Evolutionary conservation across 2,329 filamentous ascomycete species (phyloP).

Genomic region (Fusarium sp.): DNA sequence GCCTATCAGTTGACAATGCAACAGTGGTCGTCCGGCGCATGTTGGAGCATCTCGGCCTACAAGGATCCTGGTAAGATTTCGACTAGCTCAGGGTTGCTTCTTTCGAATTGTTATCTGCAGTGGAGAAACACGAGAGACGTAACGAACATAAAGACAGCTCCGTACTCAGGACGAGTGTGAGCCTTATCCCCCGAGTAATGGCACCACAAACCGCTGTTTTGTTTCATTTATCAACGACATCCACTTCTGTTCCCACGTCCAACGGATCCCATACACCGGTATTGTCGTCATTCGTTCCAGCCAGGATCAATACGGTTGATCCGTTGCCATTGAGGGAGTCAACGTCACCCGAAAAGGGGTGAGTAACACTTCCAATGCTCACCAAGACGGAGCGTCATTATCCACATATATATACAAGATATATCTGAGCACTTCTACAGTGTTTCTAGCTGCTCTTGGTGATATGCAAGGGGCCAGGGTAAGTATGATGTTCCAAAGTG

Average conservation of each 20-base stretch:
- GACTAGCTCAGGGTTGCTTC: slow-evolving; percentile 21
- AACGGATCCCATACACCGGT: slow-evolving; percentile 24
- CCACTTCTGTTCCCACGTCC: slow-evolving; percentile 28
- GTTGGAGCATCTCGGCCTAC: slow-evolving; percentile 14
- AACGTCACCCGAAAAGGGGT: slow-evolving; percentile 27
- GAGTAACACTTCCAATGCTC: slow-evolving; percentile 26
- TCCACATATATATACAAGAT: slow-evolving; percentile 16
- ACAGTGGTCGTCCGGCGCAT: slow-evolving; percentile 19
- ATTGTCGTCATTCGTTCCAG: slow-evolving; percentile 19
- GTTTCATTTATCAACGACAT: slow-evolving; percentile 25
- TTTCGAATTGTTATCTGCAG: slow-evolving; percentile 22
- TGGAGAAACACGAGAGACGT: slow-evolving; percentile 20
- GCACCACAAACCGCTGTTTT: slow-evolving; percentile 33
- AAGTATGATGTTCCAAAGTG: neutral
- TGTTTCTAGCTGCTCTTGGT: neutral
- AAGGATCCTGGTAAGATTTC: slow-evolving; percentile 26
- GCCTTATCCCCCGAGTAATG: slow-evolving; percentile 22
- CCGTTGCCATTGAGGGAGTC: slow-evolving; percentile 27
- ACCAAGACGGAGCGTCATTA: slow-evolving; percentile 21
- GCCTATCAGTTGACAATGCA: slow-evolving; percentile 25
- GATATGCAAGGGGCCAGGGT: slow-evolving; percentile 12
- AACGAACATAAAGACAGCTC: slow-evolving; percentile 23
- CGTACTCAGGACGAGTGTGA: slow-evolving; percentile 24
- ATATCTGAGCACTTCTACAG: slow-evolving; percentile 9
- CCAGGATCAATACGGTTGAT: slow-evolving; percentile 29